Base-by-base conservation (phyloP, 768 basidiomycete species). In the Termitomyces sp. region DNA sequence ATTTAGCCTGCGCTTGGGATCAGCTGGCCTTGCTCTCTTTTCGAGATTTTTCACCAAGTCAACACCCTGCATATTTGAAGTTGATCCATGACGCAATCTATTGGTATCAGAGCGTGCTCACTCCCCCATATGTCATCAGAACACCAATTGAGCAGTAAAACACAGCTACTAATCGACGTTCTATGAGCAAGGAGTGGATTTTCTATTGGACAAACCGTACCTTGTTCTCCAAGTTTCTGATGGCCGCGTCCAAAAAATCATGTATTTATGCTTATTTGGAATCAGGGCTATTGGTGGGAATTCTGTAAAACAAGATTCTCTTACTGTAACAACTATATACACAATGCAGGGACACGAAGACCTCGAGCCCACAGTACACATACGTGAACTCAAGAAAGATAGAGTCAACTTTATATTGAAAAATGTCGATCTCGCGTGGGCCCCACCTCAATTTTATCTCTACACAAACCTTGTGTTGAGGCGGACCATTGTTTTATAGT, bases 381-480 rank as follows among this genome's bases (percentile, higher is more conserved):
- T 94, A 70, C 87, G 92, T 56, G 87, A 93, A 63, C 75, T 96
- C 54, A 87, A 91, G 68, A 84, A 83, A 67, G 92, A 96, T 67
- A 79, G 83, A 59, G 92, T 94, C 61, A 89, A 92, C 66, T 98
- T 98, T 66, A 87, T 95, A 13, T 77, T 99, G 12, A 90, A 93
- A 70, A 96, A 97, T 81, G 95, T 98, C 38, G 95, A 98, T 73
- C 81, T 98, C 68, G 92, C 90, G 94, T 96, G 71, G 72, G 93
- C 44, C 24, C 40, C 53, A 20, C 68, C 46, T 59, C 53, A 53
- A 54, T 51, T 30, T 33, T 38, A 46, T 8, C 40, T 47, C 38
- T n/a, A 32, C 38, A 44, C 18, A 55, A 20, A 43, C 33, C 20
- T 28, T 40, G 30, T 56, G 47, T 58, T 46, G 48, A 50, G 54